Conservation (phyloP, 306 rosid genomes). For the Prunus armeniaca region DNA sequence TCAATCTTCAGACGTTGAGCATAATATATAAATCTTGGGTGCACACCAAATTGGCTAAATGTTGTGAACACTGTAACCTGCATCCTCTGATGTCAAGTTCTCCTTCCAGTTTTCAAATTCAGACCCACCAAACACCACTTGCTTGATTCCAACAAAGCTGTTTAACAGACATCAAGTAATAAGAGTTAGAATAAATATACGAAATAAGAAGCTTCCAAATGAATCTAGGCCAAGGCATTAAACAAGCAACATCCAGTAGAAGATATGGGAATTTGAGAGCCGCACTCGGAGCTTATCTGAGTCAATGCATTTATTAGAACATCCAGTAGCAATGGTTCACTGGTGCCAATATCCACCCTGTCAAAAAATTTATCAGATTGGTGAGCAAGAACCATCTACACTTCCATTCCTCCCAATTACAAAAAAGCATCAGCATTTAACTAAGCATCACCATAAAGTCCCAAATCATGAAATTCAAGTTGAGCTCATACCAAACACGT, state of each 20-base stretch:
- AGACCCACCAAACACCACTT: slow-evolving; percentile 72
- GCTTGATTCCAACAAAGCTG: slow-evolving; percentile 83
- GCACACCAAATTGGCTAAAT: slow-evolving; percentile 42
- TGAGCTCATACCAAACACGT: slow-evolving; percentile 63
- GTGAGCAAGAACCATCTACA: neutral
- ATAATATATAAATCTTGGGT: neutral
- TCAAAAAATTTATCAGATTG: slow-evolving; percentile 8
- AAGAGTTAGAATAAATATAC: neutral
- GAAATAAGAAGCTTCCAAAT: neutral
- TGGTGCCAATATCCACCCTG: slow-evolving; percentile 91
- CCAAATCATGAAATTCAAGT: neutral
- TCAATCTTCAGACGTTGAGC: neutral
- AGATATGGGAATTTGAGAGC: slow-evolving; percentile 11
- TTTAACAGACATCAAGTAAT: neutral
- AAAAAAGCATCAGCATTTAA: slow-evolving; percentile 6
- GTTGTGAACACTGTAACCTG: slow-evolving; percentile 66
- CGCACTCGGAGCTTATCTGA: slow-evolving; percentile 94
- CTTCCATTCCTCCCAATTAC: slow-evolving; percentile 4
- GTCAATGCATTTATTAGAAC: slow-evolving; percentile 82
- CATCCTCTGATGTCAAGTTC: slow-evolving; percentile 67
- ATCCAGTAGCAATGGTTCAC: slow-evolving; percentile 76
- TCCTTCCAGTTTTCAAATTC: slow-evolving; percentile 91
- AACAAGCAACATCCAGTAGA: neutral
- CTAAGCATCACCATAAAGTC: neutral
- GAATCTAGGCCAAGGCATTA: neutral